Evolutionary conservation across 1,139 yeast species (phyloP).

Genomic region (Geotrichum klebahnii): DNA sequence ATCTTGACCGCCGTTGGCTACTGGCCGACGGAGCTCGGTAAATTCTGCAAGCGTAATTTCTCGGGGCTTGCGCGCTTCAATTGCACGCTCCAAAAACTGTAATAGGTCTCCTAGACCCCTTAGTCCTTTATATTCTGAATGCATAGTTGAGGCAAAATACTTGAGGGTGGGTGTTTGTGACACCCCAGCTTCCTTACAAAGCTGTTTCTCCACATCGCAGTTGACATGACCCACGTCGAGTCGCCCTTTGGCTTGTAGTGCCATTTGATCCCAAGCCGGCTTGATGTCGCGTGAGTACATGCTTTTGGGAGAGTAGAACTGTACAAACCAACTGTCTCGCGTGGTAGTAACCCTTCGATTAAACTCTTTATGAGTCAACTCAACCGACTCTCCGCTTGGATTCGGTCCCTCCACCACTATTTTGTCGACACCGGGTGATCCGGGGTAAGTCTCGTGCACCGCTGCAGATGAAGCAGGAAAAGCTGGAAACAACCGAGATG

Average conservation of each 20-base stretch:
- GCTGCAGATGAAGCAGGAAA: background rate
- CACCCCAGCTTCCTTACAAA: conserved; percentile 38
- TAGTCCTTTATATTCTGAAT: conserved; percentile 37
- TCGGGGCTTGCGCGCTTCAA: conserved; percentile 31
- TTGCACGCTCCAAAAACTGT: conserved; percentile 36
- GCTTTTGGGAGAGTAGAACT: conserved; percentile 42
- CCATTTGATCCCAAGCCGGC: conserved; percentile 41
- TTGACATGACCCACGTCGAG: conserved; percentile 44
- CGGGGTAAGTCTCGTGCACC: background rate
- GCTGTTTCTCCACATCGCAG: conserved; percentile 37
- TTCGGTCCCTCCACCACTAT: conserved; percentile 26
- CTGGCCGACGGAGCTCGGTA: conserved; percentile 24
- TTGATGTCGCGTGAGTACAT: conserved; percentile 40
- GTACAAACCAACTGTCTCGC: conserved; percentile 41
- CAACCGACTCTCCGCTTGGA: conserved; percentile 29
- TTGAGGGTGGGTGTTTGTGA: conserved; percentile 34
- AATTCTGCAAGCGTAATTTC: conserved; percentile 31
- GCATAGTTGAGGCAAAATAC: conserved; percentile 36
- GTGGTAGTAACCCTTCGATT: conserved; percentile 28
- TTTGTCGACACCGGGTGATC: conserved; percentile 9
- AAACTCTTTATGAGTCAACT: conserved; percentile 27
- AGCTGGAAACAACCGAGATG: background rate
- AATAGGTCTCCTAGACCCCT: conserved; percentile 37
- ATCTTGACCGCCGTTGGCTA: conserved; percentile 9
- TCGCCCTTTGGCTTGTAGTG: conserved; percentile 33